These are phyloP conservation scores for Sclerotinia subarctica DNA, from an alignment of 2,329 filamentous ascomycete genomes.

Conservation along the genomic window DNA sequence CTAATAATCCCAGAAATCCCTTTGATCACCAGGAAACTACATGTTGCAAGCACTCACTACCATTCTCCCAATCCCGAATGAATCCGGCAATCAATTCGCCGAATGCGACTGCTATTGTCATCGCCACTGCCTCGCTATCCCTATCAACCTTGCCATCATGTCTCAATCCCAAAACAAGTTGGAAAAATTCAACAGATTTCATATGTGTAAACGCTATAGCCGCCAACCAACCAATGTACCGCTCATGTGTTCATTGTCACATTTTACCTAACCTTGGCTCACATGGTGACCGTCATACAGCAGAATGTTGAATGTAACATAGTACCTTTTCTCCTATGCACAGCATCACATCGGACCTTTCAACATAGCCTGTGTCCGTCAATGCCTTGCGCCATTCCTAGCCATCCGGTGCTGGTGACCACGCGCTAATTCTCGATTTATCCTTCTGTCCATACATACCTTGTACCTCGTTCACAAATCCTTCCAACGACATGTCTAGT, in stretches of 20 bases:
- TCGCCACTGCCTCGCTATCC: no score
- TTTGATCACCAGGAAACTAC: not conserved
- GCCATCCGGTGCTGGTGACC: not conserved
- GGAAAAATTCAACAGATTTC: not conserved
- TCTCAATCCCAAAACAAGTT: not conserved
- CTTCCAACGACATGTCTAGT: not conserved
- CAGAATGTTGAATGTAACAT: constrained; percentile 1
- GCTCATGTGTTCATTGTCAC: not conserved
- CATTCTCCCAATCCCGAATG: not conserved
- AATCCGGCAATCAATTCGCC: not conserved
- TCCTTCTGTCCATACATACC: not conserved
- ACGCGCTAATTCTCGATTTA: not conserved
- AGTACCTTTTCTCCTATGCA: not conserved
- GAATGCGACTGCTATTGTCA: not conserved
- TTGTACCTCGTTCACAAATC: not conserved
- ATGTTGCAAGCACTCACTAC: not conserved
- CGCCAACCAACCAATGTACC: not conserved
- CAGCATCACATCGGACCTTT: constrained; percentile 6
- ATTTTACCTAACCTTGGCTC: not conserved
- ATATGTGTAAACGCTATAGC: constrained; percentile 5
- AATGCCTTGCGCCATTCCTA: not conserved
- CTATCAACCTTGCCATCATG: no score
- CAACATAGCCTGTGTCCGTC: not conserved
- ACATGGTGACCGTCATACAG: not conserved
- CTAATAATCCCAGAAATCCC: no score